Evolutionary conservation across 2,329 filamentous ascomycete genomes (phyloP).

Genomic region (Ophiostoma sp.): DNA sequence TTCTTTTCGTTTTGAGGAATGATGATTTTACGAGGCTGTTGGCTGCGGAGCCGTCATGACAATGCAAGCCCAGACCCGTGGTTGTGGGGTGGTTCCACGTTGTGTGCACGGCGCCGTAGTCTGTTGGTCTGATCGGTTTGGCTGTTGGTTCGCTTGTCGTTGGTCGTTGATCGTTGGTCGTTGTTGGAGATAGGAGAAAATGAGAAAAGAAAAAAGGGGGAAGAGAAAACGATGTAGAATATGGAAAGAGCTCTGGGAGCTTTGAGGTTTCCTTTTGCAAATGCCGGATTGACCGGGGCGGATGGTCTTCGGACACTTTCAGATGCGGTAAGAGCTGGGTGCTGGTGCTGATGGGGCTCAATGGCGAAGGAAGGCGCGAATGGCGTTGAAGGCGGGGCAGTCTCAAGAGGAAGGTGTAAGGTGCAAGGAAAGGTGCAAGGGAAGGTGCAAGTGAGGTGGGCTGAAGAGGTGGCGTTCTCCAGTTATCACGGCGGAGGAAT

Average conservation of each 20-base stretch:
- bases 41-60: neutral
- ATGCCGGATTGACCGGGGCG: neutral
- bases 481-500: neutral
- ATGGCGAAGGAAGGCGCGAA: neutral
- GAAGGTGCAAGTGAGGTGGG: neutral
- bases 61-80: neutral
- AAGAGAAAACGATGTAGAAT: neutral
- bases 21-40: neutral
- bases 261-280: neutral
- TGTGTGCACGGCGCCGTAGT: neutral
- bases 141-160: neutral
- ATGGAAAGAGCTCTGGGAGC: neutral
- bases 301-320: neutral
- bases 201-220: neutral
- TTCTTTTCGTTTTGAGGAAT: no score
- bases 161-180: neutral
- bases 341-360: neutral
- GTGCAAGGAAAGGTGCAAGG: neutral
- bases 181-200: neutral
- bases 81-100: neutral
- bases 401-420: neutral
- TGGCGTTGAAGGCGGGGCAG: conserved; percentile 9
- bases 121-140: neutral
- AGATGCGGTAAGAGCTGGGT: neutral
- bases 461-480: neutral